Base-by-base conservation (phyloP, 2,329 filamentous ascomycete species). In the Leptodontidium sp. region DNA sequence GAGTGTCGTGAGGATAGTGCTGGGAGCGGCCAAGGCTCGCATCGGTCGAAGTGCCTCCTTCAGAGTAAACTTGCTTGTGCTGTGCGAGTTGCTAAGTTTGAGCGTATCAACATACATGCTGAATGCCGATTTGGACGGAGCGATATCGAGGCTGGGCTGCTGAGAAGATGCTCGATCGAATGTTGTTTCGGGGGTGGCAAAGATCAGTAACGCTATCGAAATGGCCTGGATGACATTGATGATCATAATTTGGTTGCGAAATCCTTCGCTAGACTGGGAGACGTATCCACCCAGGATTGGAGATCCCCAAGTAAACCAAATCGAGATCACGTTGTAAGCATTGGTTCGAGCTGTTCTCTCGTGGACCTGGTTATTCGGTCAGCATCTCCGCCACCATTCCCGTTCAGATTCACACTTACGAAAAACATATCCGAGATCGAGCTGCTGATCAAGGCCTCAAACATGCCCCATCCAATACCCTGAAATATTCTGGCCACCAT, bases 351-450 rank as follows among this genome's bases (percentile, higher is more conserved):
- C 61, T 21, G 80, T 79, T 59, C 85, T 82, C 75, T 89, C 82
- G 70, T 89, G 86, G 71, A 87, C 85, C 86, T 86, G 38, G 32
- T n/a, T 24, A 12, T 15, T 81, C 45, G 78, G 76, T 57, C 49
- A 68, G 52, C 21, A 61, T 21, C 21, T 35, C 32, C 7, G 21
- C n/a, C 9, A 49, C 35, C 14, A 14, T 21, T n/a, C 35, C 26
- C 8, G 1, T n/a, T 14, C n/a, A 24, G 5, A 4, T 9, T 7
- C 21, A 8, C 43, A 77, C 84, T 77, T 76, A 88, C 86, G 74
- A 86, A 88, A 75, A 83, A 89, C 1, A 84, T 85, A 71, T 89
- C 87, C 58, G 86, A 82, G 61, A 89, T 84, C 1, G 84, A 85
- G 1, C 81, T 82, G 40, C 84, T 77, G 38, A 87, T 79, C 49